Evolutionary conservation across 306 rosid species (phyloP), one percentile per base, ranked within the genome.

Genomic region (Acmispon strigosus): DNA sequence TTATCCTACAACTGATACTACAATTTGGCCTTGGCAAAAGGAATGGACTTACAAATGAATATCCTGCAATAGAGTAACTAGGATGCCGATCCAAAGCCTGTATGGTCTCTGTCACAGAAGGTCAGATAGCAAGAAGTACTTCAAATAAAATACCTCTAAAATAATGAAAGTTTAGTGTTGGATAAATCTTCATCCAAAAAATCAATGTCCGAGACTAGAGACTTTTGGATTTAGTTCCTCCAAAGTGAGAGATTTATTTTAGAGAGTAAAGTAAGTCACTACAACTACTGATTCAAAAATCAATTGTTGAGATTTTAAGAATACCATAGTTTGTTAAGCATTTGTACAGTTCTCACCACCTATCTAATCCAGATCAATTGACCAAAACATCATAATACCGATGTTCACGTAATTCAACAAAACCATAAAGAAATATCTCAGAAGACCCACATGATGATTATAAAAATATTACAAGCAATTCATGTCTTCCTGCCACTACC

Each of bases 1-100:
- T 71, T 12, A 32, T 34, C 45, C 17, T 37, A 43, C 42, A 51
- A 59, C 22, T 44, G n/a, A 66, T 32, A 62, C 22, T 56, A 29
- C 44, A 65, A 27, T 48, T 72, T 65, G 8, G 9, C 9, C 7
- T 36, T 12, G n/a, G 47, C 8, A 70, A 59, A 57, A 65, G 56
- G 29, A 77, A 65, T 49, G 50, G 12, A 51, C 83, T 41, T 50
- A 79, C 83, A 50, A 18, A 73, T 51, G 71, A 66, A 51, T 79
- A 79, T 59, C 75, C 83, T 58, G 71, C 59, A 29, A 13, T 1
- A 51, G 53, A 66, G 47, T 29, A 19, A 50, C 60, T 51, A 49
- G 9, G 66, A 73, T 79, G 57, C 27, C 45, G 53, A 58, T 59
- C 71, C 78, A 79, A 53, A 66, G 75, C 13, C n/a, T 50, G 66